phyloP scores from a whole-genome alignment of 148 eudicot genomes.

The Chenopodium album region DNA sequence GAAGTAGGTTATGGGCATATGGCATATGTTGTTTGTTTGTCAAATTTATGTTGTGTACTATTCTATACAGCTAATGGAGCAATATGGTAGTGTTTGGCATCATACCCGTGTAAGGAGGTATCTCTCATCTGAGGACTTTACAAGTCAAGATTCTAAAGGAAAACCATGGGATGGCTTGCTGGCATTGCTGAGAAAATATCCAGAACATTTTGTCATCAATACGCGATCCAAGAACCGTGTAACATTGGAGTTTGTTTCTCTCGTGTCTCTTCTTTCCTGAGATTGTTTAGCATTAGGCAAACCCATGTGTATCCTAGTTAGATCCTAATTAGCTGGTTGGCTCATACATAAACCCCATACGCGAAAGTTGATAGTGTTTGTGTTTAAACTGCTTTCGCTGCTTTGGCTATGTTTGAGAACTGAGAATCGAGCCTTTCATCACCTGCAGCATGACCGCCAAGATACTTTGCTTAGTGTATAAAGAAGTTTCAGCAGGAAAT shows the following conservation, averaged over 20 bases:
- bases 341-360: background rate
- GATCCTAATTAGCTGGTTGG: constrained; percentile 10
- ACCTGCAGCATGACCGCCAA: background rate
- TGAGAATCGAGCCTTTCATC: background rate
- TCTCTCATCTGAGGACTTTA: constrained; percentile 78
- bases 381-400: background rate
- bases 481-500: background rate
- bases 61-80: constrained; percentile 69
- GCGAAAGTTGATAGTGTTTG: background rate
- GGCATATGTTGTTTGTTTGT: no score
- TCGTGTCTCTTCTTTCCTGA: constrained; percentile 82
- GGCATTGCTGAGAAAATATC: constrained; percentile 82
- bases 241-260: constrained; percentile 81
- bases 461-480: background rate
- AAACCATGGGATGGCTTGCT: constrained; percentile 95
- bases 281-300: constrained; percentile 23
- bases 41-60: background rate
- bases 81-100: constrained; percentile 72
- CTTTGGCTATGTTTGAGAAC: background rate
- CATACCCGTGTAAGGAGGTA: constrained; percentile 84
- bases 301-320: background rate
- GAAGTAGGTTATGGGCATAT: background rate
- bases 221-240: constrained; percentile 79
- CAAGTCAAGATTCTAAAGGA: constrained; percentile 63
- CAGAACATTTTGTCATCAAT: constrained; percentile 94